phyloP scores from a whole-genome alignment of 2,329 filamentous ascomycete species.

The Trichoderma asperellum region DNA sequence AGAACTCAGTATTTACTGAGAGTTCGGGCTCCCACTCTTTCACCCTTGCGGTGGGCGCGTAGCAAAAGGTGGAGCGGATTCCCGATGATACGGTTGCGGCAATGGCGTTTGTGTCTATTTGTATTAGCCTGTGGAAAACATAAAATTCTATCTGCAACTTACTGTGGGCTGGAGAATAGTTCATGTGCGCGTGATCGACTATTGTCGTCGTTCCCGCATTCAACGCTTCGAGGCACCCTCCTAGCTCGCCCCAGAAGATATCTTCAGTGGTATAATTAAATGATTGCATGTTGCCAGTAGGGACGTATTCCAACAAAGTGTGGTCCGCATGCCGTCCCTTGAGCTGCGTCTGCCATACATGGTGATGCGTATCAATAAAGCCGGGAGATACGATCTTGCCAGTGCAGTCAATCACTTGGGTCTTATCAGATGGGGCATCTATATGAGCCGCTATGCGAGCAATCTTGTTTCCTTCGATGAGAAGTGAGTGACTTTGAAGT shows the following conservation, averaged over 20 bases:
- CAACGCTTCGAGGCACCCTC: constrained; percentile 46
- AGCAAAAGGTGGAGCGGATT: constrained; percentile 51
- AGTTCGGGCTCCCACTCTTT: constrained; percentile 39
- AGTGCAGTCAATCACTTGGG: constrained; percentile 40
- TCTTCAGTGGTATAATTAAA: constrained; percentile 41
- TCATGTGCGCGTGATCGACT: constrained; percentile 30
- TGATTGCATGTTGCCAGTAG: constrained; percentile 19
- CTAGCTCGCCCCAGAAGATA: constrained; percentile 51
- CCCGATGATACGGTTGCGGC: constrained; percentile 42
- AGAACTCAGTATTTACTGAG: constrained; percentile 34
- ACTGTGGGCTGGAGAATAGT: constrained; percentile 27
- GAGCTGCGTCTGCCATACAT: constrained; percentile 49
- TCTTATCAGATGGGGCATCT: not conserved
- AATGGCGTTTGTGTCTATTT: constrained; percentile 30
- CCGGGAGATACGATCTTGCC: constrained; percentile 47
- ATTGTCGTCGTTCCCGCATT: constrained; percentile 49
- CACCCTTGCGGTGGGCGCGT: constrained; percentile 41
- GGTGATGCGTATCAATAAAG: constrained; percentile 50
- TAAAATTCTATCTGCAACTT: not conserved
- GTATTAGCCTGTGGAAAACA: not conserved
- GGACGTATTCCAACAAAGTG: constrained; percentile 14
- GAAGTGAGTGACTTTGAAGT: not conserved
- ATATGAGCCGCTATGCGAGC: constrained; percentile 9
- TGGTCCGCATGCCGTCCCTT: constrained; percentile 32
- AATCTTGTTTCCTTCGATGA: constrained; percentile 18